These are phyloP conservation scores for Podaxis sp. DNA, from an alignment of 768 basidiomycete genomes.

Conservation along the genomic window DNA sequence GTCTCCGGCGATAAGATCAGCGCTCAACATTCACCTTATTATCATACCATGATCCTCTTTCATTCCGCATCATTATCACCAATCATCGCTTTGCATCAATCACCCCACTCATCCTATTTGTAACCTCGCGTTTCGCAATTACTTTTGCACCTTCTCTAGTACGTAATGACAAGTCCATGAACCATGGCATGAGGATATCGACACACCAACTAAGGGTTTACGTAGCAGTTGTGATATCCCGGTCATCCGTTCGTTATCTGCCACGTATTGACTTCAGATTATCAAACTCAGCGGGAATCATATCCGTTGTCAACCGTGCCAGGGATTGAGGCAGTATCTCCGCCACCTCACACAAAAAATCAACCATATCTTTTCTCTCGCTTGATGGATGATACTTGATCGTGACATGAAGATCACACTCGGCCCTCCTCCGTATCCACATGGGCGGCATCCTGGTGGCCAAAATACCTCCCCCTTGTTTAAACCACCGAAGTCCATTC, in stretches of 20 bases:
- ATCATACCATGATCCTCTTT: constrained; percentile 2
- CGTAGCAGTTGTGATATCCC: not conserved
- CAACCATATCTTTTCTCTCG: not conserved
- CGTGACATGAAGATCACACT: not conserved
- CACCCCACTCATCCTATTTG: not conserved
- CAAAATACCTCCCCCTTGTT: not conserved
- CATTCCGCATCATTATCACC: not conserved
- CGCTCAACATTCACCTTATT: not conserved
- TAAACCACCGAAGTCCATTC: not conserved
- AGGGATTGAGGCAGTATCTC: not conserved
- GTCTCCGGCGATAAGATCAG: constrained; percentile 8
- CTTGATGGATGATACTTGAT: not conserved
- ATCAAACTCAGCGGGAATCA: not conserved
- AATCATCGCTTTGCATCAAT: not conserved
- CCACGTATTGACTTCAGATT: constrained; percentile 7
- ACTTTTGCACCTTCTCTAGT: not conserved
- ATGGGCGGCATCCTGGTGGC: not conserved
- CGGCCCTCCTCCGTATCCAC: not conserved
- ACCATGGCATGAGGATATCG: not conserved
- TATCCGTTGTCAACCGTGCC: not conserved
- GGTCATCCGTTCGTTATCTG: constrained; percentile 2
- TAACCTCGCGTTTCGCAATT: not conserved
- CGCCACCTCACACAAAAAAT: not conserved
- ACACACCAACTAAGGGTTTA: not conserved
- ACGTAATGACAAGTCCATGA: not conserved